Evolutionary conservation across 805 yeast species (phyloP).

Genomic region (Saturnispora galanensis): DNA sequence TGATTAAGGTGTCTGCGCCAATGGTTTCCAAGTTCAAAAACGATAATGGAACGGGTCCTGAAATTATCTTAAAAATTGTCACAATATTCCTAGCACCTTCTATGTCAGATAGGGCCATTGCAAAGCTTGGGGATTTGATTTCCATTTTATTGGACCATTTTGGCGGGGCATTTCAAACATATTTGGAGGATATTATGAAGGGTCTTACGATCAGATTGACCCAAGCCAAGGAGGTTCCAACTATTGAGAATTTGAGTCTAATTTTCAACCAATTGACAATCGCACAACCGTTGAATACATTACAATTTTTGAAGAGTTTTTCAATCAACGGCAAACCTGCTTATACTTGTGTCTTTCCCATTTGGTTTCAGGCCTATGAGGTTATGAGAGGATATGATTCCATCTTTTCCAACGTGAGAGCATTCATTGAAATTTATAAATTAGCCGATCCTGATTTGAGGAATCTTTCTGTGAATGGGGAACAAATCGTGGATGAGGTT

Average conservation of each 20-base stretch:
- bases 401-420: conserved; percentile 57
- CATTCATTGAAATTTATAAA: conserved; percentile 57
- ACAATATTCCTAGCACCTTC: conserved; percentile 63
- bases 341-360: conserved; percentile 49
- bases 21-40: neutral
- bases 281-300: conserved; percentile 50
- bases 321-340: conserved; percentile 29
- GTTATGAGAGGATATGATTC: conserved; percentile 69
- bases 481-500: conserved; percentile 46
- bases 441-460: conserved; percentile 46
- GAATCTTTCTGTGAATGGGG: conserved; percentile 62
- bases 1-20: conserved; percentile 34
- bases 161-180: conserved; percentile 31
- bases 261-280: conserved; percentile 68
- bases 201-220: conserved; percentile 65
- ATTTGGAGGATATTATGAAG: conserved; percentile 48
- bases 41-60: conserved; percentile 36
- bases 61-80: conserved; percentile 51
- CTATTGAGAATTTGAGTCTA: conserved; percentile 66
- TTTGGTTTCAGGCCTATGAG: conserved; percentile 80
- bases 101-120: conserved; percentile 71
- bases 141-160: conserved; percentile 24
- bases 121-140: conserved; percentile 54
- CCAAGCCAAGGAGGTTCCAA: conserved; percentile 55
- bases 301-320: conserved; percentile 47